Evolutionary conservation across 73 alveolate genomes (phyloP), one percentile per base, ranked within the genome.

Genomic region (Tetrahymena malaccensis): DNA sequence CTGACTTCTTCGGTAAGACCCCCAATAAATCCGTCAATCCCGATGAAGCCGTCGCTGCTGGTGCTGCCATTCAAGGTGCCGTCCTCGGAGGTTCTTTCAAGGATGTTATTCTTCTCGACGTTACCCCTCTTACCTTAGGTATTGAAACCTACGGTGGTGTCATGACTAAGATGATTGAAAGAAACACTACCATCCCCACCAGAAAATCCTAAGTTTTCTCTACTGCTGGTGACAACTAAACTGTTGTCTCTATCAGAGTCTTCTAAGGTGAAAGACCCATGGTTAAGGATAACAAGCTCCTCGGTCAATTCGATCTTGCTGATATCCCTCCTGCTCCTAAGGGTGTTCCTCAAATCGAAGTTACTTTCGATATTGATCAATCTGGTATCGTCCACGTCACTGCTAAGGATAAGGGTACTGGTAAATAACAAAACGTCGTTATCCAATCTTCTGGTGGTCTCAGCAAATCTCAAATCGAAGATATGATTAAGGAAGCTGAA

Each of bases 41-140:
- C 5, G 99, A 99, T 94, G 99, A 99, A 95, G 99, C 99, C 83
- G 99, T 99, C 84, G 99, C 99, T 25, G 94, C 96, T 96, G 99
- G 99, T n/a, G 99, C 99, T 33, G 99, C 99, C n/a, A 97, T 99
- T 93, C 98, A 97, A 97, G 99, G 99, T 22, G 99, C 99, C 55
- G 99, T 98, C 89, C 96, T 99, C 96, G 97, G 97, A 94, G 99
- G 99, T 57, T 99, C 98, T 43, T 98, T 98, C 97, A 97, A 98
- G 97, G 99, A 97, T 93, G 96, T 98, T 95, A 96, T 99, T 83
- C 97, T 99, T 85, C 96, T 99, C 97, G 99, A 99, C 94, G 99
- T 99, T 84, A 98, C 99, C 93, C 99, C 99, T 94, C 97, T 99
- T 13, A 98, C 99, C 55, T 98, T 99, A 94, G 99, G 99, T 94